A percentile compares a stretch with the other conserved stretches of the same genome.
These are phyloP conservation scores for Yarrowia phangngaensis DNA, from an alignment of 805 yeast species.

Conservation along the genomic window DNA sequence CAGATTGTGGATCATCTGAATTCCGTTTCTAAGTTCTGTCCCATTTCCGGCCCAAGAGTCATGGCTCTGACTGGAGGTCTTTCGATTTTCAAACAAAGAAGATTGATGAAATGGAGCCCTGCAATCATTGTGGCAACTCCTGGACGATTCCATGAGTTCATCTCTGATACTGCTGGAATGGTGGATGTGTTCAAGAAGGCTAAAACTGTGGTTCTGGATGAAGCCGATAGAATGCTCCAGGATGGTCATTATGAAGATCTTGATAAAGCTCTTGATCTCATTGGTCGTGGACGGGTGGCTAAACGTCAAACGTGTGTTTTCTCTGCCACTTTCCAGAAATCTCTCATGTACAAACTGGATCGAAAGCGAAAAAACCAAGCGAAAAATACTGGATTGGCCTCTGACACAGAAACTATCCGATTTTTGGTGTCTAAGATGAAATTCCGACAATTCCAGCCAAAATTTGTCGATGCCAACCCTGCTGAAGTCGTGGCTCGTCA, in stretches of 20 bases:
- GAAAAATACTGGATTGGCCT: slow-evolving; percentile 31
- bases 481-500: slow-evolving; percentile 69
- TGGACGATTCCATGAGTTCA: slow-evolving; percentile 76
- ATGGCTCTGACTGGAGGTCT: slow-evolving; percentile 90
- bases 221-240: slow-evolving; percentile 90
- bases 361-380: slow-evolving; percentile 35
- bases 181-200: slow-evolving; percentile 45
- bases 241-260: slow-evolving; percentile 96
- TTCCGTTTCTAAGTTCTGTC: slow-evolving; percentile 47
- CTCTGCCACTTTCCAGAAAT: slow-evolving; percentile 87
- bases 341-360: slow-evolving; percentile 71
- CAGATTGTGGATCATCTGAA: slow-evolving; percentile 84
- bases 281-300: slow-evolving; percentile 47
- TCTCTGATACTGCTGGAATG: slow-evolving; percentile 45
- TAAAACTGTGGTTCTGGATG: slow-evolving; percentile 71
- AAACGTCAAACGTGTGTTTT: slow-evolving; percentile 82
- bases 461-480: slow-evolving; percentile 81
- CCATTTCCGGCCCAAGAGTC: slow-evolving; percentile 53
- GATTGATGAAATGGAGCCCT: slow-evolving; percentile 66
- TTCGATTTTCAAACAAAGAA: slow-evolving; percentile 87
- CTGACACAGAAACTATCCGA: slow-evolving; percentile 56
- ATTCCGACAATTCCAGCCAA: slow-evolving; percentile 64
- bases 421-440: slow-evolving; percentile 65
- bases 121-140: slow-evolving; percentile 90
- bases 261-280: slow-evolving; percentile 67